Evolutionary conservation across 805 yeast species (phyloP).

Genomic region (Candida koratica): DNA sequence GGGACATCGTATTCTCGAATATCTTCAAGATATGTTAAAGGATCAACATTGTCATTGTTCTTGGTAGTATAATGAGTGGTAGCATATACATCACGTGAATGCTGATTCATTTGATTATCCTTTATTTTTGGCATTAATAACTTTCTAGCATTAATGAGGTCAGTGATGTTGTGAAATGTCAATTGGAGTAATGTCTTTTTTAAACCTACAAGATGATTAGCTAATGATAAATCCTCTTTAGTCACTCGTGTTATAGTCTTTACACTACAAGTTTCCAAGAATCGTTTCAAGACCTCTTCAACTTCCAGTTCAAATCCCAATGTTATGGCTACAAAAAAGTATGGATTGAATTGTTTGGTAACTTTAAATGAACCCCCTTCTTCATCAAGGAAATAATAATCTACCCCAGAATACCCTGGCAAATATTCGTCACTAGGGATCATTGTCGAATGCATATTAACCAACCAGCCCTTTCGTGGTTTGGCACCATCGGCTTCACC

Average conservation of each 20-base stretch:
- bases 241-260: constrained; percentile 52
- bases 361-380: constrained; percentile 96
- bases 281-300: constrained; percentile 74
- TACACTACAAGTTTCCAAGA: constrained; percentile 55
- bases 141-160: constrained; percentile 72
- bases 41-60: constrained; percentile 35
- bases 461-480: constrained; percentile 79
- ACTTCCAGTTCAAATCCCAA: constrained; percentile 66
- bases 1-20: constrained; percentile 95
- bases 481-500: constrained; percentile 54
- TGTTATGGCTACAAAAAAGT: constrained; percentile 68
- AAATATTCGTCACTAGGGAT: constrained; percentile 53
- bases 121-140: constrained; percentile 63
- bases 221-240: constrained; percentile 77
- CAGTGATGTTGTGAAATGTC: constrained; percentile 68
- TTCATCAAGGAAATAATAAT: constrained; percentile 89
- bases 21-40: constrained; percentile 67
- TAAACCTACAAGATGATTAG: constrained; percentile 84
- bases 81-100: constrained; percentile 61
- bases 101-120: constrained; percentile 59
- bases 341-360: constrained; percentile 80
- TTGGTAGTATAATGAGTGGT: constrained; percentile 27
- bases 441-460: constrained; percentile 88
- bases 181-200: constrained; percentile 61
- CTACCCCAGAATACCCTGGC: constrained; percentile 84